Evolutionary conservation across 1,284 basidiomycete genomes (phyloP).

Genomic region (Leccinum holopus): DNA sequence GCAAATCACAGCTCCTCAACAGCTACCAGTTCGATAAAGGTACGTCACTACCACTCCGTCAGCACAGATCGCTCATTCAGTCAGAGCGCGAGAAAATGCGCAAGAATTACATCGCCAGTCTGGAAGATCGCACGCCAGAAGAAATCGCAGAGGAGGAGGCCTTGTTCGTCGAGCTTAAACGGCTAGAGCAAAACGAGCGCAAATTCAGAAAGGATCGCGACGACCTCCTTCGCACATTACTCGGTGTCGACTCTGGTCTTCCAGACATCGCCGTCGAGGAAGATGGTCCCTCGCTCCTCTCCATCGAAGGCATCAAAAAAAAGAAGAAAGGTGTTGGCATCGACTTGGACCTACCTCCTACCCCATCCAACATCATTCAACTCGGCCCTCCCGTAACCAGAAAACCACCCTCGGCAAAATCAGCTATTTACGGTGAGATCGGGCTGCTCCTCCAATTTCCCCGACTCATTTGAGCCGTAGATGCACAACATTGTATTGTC

Average conservation of each 20-base stretch:
- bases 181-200: conserved; percentile 91
- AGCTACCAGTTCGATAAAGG: conserved; percentile 86
- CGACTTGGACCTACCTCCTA: conserved; percentile 59
- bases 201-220: conserved; percentile 89
- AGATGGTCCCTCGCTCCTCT: conserved; percentile 45
- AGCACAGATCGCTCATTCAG: not conserved
- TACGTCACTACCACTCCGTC: conserved; percentile 25
- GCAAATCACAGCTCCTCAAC: conserved; percentile 65
- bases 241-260: conserved; percentile 83
- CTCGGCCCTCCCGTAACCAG: conserved; percentile 46
- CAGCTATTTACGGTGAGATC: conserved; percentile 54
- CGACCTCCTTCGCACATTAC: conserved; percentile 81
- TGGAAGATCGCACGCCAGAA: conserved; percentile 84
- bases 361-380: conserved; percentile 48
- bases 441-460: not conserved
- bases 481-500: conserved; percentile 73
- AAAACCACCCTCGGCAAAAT: conserved; percentile 49
- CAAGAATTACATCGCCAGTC: conserved; percentile 83
- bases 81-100: conserved; percentile 86
- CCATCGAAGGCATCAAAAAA: conserved; percentile 45
- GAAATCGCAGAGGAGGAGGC: conserved; percentile 97
- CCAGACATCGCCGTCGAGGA: conserved; percentile 71
- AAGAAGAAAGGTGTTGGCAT: conserved; percentile 43
- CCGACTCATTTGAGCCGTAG: conserved; percentile 38
- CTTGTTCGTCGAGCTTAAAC: conserved; percentile 90